Evolutionary conservation across 2,329 filamentous ascomycete genomes (phyloP).

Genomic region (Epichloe festucae): DNA sequence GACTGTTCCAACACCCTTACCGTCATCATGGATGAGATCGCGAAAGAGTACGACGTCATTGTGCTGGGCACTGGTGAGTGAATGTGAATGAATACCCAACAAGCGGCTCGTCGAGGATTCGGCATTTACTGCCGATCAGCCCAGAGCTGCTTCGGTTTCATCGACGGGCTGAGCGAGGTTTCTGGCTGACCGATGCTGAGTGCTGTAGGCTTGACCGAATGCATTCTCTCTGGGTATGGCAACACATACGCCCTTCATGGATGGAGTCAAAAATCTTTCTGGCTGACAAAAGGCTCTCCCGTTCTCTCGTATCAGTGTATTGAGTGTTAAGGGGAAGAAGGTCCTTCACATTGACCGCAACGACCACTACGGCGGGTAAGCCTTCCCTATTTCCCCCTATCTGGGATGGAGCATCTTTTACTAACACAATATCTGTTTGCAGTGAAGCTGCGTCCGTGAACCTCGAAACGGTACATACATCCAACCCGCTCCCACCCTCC

Average conservation of each 20-base stretch:
- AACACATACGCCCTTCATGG: background rate
- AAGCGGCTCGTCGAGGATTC: background rate
- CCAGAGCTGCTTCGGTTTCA: background rate
- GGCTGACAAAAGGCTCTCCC: conserved; percentile 20
- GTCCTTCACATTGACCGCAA: conserved; percentile 98
- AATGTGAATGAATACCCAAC: conserved; percentile 17
- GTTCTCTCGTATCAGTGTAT: conserved; percentile 40
- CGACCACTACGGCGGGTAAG: conserved; percentile 94
- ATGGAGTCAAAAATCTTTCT: background rate
- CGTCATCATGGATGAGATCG: conserved; percentile 84
- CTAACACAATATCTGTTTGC: conserved; percentile 16
- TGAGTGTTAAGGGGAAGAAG: conserved; percentile 98
- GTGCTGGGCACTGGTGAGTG: conserved; percentile 89
- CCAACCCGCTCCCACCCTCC: conserved; percentile 6
- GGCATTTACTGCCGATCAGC: background rate
- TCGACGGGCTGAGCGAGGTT: background rate
- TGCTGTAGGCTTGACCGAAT: conserved; percentile 78
- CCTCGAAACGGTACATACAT: conserved; percentile 65
- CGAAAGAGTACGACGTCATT: conserved; percentile 95
- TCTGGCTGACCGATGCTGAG: conserved; percentile 11
- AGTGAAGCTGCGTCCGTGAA: conserved; percentile 92
- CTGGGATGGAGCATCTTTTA: background rate
- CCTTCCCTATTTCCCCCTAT: background rate
- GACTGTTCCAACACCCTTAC: background rate
- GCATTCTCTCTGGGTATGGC: conserved; percentile 87